These are phyloP conservation scores for Buddleja alternifolia DNA, from an alignment of 257 asterid genomes.

Conservation along the genomic window DNA sequence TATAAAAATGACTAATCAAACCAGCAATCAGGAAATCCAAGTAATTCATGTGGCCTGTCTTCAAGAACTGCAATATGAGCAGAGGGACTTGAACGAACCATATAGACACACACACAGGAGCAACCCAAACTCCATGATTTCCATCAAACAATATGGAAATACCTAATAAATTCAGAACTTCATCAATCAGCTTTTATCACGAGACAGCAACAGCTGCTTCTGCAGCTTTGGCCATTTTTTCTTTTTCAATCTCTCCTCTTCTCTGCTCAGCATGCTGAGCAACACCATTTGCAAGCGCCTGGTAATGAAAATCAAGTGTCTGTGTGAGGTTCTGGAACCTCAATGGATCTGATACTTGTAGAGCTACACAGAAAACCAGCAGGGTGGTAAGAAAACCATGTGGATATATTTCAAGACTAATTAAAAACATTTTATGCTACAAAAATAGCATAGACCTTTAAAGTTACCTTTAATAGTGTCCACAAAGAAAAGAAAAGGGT, in stretches of 20 bases:
- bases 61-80: conserved; percentile 17
- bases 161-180: conserved; percentile 40
- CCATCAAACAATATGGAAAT: conserved; percentile 42
- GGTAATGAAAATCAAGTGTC: conserved; percentile 81
- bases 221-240: conserved; percentile 66
- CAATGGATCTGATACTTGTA: conserved; percentile 82
- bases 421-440: background rate
- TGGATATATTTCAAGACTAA: background rate
- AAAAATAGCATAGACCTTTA: background rate
- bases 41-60: conserved; percentile 21
- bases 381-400: conserved; percentile 5
- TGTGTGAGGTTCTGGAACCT: conserved; percentile 90
- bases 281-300: conserved; percentile 87
- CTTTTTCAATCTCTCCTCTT: conserved; percentile 80
- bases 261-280: conserved; percentile 95
- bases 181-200: conserved; percentile 36
- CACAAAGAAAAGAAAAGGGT: conserved; percentile 91
- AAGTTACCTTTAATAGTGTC: conserved; percentile 77
- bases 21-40: conserved; percentile 29
- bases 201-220: conserved; percentile 52
- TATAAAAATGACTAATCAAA: conserved; percentile 24
- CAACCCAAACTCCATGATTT: conserved; percentile 38
- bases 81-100: conserved; percentile 38
- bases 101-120: conserved; percentile 32
- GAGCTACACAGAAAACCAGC: conserved; percentile 44